Evolutionary conservation across 768 basidiomycete genomes (phyloP), one percentile per base, ranked within the genome.

Genomic region (Termitomyces sp.): DNA sequence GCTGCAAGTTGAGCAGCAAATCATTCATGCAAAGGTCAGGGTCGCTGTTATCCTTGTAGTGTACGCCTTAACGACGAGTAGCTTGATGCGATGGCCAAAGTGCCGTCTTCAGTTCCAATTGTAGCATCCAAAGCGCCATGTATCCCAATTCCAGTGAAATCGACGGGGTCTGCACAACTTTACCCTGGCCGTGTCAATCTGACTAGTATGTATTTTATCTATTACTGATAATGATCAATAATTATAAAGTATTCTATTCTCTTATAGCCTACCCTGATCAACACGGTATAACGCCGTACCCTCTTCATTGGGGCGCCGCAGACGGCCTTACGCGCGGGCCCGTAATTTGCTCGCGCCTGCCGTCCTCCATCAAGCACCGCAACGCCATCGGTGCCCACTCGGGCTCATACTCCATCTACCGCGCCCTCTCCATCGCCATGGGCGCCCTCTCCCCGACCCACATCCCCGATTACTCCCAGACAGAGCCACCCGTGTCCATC

Each of bases 371-470:
- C 75, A 95, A 94, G 72, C 80, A 85, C 51, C 87, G 96, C 45
- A 98, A 98, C 69, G 90, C 95, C 24, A 81, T 98, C 65, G 95
- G 96, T 10, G 94, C 96, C 0, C 94, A 97, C 67, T 87, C 86
- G 0, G 95, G 96, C 6, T 90, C 88, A 1, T 98, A 98, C 71
- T 93, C 90, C 14, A 94, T 97, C 71, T 98, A 97, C 70, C 86
- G 93, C 34, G 92, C 96, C 0, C 79, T 98, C 12, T 84, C 90
- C 10, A 94, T 97, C 66, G 96, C 93, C 8, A 88, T 96, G 81
- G 89, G 90, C 38, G 80, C 87, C 2, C 83, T 93, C 53, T 75
- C 83, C 28, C 90, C 89, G 0, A 76, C 82, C 2, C 46, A 48
- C 34, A 22, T 22, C 8, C 46, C 46, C 32, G 42, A 53, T 15